Evolutionary conservation across 1,284 basidiomycete genomes (phyloP), one percentile per base, ranked within the genome.

Genomic region (Rhodotorula sp.): DNA sequence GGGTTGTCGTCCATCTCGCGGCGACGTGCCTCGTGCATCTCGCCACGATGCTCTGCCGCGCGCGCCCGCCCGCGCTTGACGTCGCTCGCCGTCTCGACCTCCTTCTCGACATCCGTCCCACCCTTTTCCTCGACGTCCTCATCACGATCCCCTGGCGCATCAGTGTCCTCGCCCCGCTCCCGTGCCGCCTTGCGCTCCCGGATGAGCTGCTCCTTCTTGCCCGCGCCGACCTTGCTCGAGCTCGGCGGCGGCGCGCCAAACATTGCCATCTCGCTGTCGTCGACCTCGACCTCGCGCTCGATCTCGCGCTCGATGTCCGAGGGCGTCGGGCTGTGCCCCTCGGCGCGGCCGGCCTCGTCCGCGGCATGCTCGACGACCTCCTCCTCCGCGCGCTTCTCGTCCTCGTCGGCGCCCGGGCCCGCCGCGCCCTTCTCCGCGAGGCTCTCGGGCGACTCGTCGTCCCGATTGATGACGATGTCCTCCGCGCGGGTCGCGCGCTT

Each of bases 391-490:
- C 39, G 64, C 27, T 58, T 32, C 37, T 66, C 65, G 22, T 57
- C 51, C 39, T 67, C 66, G 19, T 22, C 39, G 41, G 58, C 25
- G 17, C 59, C 64, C 21, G 44, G 12, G n/a, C 44, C 39, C 58
- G 51, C 22, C n/a, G 22, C 53, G n/a, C 70, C 64, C 68, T 59
- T 68, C 61, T 73, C 72, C 34, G 60, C 71, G 27, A 69, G 67
- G 32, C 64, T 67, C 59, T 70, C 63, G 57, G 64, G 64, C 60
- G n/a, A 64, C 71, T 53, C 76, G 59, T 83, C 84, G 80, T 93
- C 90, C 51, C 91, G 86, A 79, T 96, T 96, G 80, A 95, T 90
- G 56, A 91, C 85, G 69, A 95, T 89, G 63, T 90, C 88, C 66
- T 90, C 87, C 19, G 88, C 87, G 1, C 81, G 80, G 1, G 84